Conservation (phyloP, 1,284 basidiomycete species). For the Fomitiporia mediterranea region DNA sequence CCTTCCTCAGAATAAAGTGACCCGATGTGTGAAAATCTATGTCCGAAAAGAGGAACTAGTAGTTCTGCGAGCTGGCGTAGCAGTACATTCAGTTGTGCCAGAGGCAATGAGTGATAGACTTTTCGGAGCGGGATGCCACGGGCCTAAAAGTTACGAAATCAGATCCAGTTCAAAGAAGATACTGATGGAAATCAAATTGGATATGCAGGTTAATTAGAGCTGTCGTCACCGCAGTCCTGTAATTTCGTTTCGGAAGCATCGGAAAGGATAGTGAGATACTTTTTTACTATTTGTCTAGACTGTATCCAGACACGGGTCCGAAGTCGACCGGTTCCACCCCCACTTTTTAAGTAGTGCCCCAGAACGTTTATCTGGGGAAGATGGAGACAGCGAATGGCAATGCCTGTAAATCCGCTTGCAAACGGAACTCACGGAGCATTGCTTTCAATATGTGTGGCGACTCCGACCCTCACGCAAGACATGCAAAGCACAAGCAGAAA, state of each 20-base stretch:
- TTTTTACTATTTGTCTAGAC: too few relatives aligned
- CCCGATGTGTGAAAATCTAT: conserved; percentile 67
- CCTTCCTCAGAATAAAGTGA: conserved; percentile 59
- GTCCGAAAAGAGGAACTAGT: conserved; percentile 66
- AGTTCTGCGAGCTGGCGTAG: conserved; percentile 61
- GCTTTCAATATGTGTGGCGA: conserved; percentile 4
- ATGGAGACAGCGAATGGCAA: too few relatives aligned
- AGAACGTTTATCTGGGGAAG: too few relatives aligned
- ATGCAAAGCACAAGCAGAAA: neutral
- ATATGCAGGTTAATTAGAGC: neutral
- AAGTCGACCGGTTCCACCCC: neutral
- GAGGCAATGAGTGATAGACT: conserved; percentile 63
- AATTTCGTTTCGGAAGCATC: too few relatives aligned
- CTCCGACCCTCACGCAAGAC: neutral
- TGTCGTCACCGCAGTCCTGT: too few relatives aligned
- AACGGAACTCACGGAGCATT: neutral
- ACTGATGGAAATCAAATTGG: neutral
- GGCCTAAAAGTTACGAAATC: conserved; percentile 41
- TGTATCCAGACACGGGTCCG: neutral
- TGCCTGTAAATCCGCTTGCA: neutral
- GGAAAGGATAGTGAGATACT: too few relatives aligned
- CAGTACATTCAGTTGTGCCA: conserved; percentile 55
- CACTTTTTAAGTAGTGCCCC: neutral
- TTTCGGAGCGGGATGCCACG: conserved; percentile 59
- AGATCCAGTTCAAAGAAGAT: neutral